Evolutionary conservation across 2,329 filamentous ascomycete genomes (phyloP).

Genomic region (Fusarium sp.): DNA sequence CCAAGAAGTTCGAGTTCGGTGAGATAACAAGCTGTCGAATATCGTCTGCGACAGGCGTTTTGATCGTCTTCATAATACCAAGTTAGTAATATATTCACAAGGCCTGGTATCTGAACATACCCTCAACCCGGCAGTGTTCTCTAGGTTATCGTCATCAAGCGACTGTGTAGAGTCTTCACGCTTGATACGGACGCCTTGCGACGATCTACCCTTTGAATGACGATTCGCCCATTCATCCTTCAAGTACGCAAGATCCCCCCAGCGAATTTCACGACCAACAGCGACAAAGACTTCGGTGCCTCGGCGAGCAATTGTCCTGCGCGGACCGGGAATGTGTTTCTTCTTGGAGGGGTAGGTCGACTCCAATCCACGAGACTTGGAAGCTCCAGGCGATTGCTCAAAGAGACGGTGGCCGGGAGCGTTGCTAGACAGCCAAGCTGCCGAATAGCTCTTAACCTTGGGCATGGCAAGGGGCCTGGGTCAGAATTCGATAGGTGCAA

Average conservation of each 20-base stretch:
- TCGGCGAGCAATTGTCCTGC: slow-evolving; percentile 78
- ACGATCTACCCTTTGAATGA: slow-evolving; percentile 46
- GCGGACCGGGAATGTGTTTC: slow-evolving; percentile 60
- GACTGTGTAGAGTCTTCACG: slow-evolving; percentile 58
- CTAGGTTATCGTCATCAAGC: slow-evolving; percentile 49
- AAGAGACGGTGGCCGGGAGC: slow-evolving; percentile 85
- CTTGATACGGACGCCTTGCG: slow-evolving; percentile 57
- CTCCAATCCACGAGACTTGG: slow-evolving; percentile 53
- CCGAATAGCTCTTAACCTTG: slow-evolving; percentile 85
- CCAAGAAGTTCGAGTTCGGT: slow-evolving; percentile 82
- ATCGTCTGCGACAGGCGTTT: slow-evolving; percentile 79
- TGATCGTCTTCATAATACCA: slow-evolving; percentile 69
- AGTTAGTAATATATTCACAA: slow-evolving; percentile 12
- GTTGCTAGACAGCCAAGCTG: slow-evolving; percentile 84
- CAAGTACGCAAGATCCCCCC: slow-evolving; percentile 84
- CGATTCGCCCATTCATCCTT: slow-evolving; percentile 67
- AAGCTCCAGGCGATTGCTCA: slow-evolving; percentile 57
- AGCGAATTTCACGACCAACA: slow-evolving; percentile 88
- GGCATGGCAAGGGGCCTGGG: slow-evolving; percentile 69
- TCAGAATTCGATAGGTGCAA: slow-evolving; percentile 2
- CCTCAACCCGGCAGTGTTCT: slow-evolving; percentile 48
- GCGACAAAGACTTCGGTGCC: slow-evolving; percentile 91
- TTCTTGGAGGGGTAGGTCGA: slow-evolving; percentile 57
- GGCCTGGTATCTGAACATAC: slow-evolving; percentile 42
- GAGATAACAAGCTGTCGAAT: slow-evolving; percentile 89